Percentiles rank a stretch among this genome's conserved stretches.
phyloP scores from a whole-genome alignment of 2,329 filamentous ascomycete genomes.

The Delphinella strobiligena region DNA sequence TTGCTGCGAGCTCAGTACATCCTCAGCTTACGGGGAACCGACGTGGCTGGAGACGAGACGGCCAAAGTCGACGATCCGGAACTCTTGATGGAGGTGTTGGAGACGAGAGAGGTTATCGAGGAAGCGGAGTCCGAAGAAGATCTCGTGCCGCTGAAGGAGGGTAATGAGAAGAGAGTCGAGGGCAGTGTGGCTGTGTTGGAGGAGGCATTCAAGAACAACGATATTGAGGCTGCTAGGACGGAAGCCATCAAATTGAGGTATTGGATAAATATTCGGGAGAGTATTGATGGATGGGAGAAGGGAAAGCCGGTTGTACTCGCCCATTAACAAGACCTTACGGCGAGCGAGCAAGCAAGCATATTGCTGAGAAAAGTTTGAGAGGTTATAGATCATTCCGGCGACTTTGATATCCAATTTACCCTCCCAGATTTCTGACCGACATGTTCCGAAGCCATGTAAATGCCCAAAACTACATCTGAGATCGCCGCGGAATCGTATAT shows the following conservation, averaged over 20 bases:
- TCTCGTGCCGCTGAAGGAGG: constrained; percentile 43
- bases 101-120: constrained; percentile 54
- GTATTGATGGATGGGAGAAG: constrained; percentile 70
- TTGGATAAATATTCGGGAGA: constrained; percentile 80
- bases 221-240: constrained; percentile 52
- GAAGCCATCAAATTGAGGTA: constrained; percentile 74
- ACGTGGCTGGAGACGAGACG: constrained; percentile 68
- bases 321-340: constrained; percentile 40
- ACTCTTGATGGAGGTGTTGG: constrained; percentile 67
- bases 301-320: constrained; percentile 51
- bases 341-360: too few species aligned
- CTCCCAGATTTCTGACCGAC: too few species aligned
- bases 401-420: too few species aligned
- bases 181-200: constrained; percentile 53
- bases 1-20: constrained; percentile 81
- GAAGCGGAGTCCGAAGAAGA: constrained; percentile 48
- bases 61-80: constrained; percentile 57
- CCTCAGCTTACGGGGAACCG: constrained; percentile 56
- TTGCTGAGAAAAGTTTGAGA: too few species aligned
- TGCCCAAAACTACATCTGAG: too few species aligned
- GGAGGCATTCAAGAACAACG: constrained; percentile 51
- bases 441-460: too few species aligned
- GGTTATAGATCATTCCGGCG: too few species aligned
- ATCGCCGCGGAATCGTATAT: too few species aligned
- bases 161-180: constrained; percentile 57